Base-by-base conservation (phyloP, 345 rosid species). In the Toxicodendron radicans region DNA sequence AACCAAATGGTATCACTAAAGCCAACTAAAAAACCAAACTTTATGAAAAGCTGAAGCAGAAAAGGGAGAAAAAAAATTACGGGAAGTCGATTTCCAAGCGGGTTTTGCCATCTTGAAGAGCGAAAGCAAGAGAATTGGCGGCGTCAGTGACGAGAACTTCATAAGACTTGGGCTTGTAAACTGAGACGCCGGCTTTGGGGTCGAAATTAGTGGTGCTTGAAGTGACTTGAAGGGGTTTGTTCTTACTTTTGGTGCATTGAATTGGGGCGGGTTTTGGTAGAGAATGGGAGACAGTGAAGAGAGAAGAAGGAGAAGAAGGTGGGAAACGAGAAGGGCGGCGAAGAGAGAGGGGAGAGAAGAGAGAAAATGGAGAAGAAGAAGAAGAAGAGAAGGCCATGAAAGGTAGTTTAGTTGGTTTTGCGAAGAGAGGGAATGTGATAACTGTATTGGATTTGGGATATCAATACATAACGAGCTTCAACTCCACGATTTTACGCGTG, bases 51-150 rank as follows among this genome's bases (percentile, higher is more conserved):
- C 4, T 18, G 16, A 10, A n/a, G 3, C 51, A 10, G 8, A 20
- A 33, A 54, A 16, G 7, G 56, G 12, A 58, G 6, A 58, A 46
- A 57, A 21, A 41, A 24, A 1, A 12, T 83, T 88, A 94, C 97
- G 97, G 97, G 82, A 94, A 94, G 76, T 94, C 98, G 70, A 94
- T 92, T 79, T 94, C 97, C 69, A 94, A 32, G 66, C 95, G 94
- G 71, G 83, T 79, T 80, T 86, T 89, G 49, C 93, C 93, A 54
- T 88, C 95, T 69, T 86, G 81, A 74, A 94, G 92, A 74, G 97
- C 97, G 49, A 51, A 84, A 57, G 90, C 87, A 46, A 94, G 93
- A 57, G 89, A 88, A 53, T 80, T 83, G 54, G 97, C 97, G 57
- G 98, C 97, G 71, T 94, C 98, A 20, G 89, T 48, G 71, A 78